Evolutionary conservation across 2,329 filamentous ascomycete genomes (phyloP).

Genomic region (Aspergillus ustus): DNA sequence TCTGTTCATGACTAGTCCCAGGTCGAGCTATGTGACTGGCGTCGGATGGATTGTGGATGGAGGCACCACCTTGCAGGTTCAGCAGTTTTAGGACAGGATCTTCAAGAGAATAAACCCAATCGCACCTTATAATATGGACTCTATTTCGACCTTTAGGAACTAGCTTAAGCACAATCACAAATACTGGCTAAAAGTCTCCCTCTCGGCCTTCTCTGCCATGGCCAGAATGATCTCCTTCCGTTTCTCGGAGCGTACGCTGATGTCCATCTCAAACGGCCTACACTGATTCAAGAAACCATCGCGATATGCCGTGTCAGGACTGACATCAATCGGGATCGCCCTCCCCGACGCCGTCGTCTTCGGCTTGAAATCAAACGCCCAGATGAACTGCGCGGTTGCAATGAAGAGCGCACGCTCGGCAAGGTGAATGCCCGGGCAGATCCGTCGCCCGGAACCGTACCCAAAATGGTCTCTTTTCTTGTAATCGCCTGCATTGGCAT

Average conservation of each 20-base stretch:
- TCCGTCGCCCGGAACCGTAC: slow-evolving; percentile 33
- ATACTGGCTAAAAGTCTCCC: neutral
- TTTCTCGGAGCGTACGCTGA: neutral
- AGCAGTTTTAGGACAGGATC: neutral
- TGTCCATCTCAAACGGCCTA: neutral
- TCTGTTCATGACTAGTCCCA: slow-evolving; percentile 33
- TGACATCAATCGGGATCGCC: neutral
- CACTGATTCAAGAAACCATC: slow-evolving; percentile 8
- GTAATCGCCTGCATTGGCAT: slow-evolving; percentile 32
- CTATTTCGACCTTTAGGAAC: too few species aligned
- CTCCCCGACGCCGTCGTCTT: too few species aligned
- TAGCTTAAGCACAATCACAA: too few species aligned
- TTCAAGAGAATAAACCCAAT: too few species aligned
- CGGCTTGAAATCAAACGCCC: slow-evolving; percentile 35
- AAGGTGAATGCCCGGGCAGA: slow-evolving; percentile 40
- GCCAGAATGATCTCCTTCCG: neutral
- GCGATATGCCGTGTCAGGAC: neutral
- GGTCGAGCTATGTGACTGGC: slow-evolving; percentile 37
- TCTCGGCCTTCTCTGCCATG: neutral
- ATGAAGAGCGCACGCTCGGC: slow-evolving; percentile 38
- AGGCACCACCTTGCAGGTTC: slow-evolving; percentile 11
- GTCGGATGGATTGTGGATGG: slow-evolving; percentile 29
- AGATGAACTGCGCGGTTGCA: slow-evolving; percentile 35
- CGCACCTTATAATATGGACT: too few species aligned
- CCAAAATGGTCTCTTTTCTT: slow-evolving; percentile 42